Evolutionary conservation across 2,329 filamentous ascomycete species (phyloP).

Genomic region (Ceratocystis papillata): DNA sequence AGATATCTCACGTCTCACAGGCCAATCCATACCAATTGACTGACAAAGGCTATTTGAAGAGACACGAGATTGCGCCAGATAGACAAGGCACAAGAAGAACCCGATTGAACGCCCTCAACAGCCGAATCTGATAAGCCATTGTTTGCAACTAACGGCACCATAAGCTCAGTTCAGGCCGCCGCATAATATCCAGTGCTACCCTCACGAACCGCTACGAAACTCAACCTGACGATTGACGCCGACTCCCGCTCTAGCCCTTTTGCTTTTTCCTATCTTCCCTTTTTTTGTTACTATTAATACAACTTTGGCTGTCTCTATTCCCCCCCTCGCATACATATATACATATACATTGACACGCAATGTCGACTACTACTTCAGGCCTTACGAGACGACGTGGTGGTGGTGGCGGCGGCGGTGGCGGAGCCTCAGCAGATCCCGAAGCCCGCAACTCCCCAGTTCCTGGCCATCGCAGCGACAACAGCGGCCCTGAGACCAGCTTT

Average conservation of each 20-base stretch:
- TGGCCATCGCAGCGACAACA: slow-evolving; percentile 51
- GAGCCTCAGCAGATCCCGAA: slow-evolving; percentile 46
- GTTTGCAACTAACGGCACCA: too few relatives aligned
- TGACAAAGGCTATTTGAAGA: too few relatives aligned
- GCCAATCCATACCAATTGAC: too few relatives aligned
- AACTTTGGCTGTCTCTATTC: background rate
- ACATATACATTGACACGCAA: background rate
- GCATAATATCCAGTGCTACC: background rate
- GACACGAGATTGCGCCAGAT: too few relatives aligned
- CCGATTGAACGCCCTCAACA: too few relatives aligned
- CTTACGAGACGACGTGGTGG: slow-evolving; percentile 60
- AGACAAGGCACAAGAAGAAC: too few relatives aligned
- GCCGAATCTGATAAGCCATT: too few relatives aligned
- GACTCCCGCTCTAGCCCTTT: background rate
- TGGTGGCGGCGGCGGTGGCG: slow-evolving; percentile 45
- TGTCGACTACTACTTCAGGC: slow-evolving; percentile 34
- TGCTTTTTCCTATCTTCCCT: background rate
- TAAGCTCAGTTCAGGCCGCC: too few relatives aligned
- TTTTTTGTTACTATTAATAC: background rate
- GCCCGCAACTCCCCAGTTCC: slow-evolving; percentile 30
- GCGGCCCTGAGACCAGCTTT: slow-evolving; percentile 70
- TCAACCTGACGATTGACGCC: background rate
- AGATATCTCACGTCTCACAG: too few relatives aligned
- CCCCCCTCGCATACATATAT: background rate
- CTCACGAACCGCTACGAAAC: background rate